These are phyloP conservation scores for Pseudogymnoascus sp. DNA, from an alignment of 2,329 filamentous ascomycete species.

Conservation along the genomic window DNA sequence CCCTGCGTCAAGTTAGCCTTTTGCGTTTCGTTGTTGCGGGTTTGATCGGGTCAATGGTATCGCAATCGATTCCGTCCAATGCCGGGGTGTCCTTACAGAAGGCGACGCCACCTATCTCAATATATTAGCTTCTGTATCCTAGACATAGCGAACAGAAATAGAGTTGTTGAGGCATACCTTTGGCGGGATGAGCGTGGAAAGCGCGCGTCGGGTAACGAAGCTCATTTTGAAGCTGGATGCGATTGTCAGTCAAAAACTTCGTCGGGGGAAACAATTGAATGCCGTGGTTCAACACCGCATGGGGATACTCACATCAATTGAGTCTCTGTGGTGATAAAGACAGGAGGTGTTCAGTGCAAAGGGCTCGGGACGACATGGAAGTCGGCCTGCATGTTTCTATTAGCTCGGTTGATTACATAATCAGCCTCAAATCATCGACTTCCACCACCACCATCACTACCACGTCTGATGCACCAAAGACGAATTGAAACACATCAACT, in stretches of 20 bases:
- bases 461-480: constrained; percentile 9
- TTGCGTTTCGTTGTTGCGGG: constrained; percentile 10
- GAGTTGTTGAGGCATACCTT: constrained; percentile 59
- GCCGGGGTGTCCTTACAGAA: constrained; percentile 24
- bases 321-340: constrained; percentile 23
- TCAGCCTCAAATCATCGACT: constrained; percentile 10
- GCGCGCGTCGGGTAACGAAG: constrained; percentile 80
- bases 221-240: constrained; percentile 64
- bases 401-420: constrained; percentile 18
- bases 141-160: neutral
- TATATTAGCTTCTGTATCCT: constrained; percentile 13
- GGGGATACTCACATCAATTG: constrained; percentile 24
- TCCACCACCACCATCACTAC: constrained; percentile 11
- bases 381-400: constrained; percentile 11
- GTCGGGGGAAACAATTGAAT: neutral
- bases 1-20: constrained; percentile 53
- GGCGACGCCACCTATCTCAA: constrained; percentile 29
- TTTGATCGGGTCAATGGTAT: constrained; percentile 8
- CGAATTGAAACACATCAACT: constrained; percentile 12
- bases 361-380: constrained; percentile 14
- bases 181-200: constrained; percentile 97
- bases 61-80: constrained; percentile 2
- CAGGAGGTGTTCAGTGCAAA: constrained; percentile 16
- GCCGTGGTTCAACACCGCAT: neutral
- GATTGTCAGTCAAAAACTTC: constrained; percentile 24